phyloP scores from a whole-genome alignment of 306 rosid genomes.

The Lotus japonicus region DNA sequence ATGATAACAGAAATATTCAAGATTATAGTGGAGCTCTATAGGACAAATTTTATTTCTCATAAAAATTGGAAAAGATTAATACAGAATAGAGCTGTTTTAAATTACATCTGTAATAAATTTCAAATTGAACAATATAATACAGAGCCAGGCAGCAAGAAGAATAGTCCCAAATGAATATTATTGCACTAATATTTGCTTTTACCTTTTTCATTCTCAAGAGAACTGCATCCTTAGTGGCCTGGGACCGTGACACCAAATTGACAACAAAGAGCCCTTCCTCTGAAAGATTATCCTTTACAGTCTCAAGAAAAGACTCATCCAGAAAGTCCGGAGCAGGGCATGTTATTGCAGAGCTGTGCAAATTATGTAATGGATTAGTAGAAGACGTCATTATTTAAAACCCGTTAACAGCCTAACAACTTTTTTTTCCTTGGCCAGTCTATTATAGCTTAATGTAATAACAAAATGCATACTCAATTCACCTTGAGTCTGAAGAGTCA shows the following conservation, averaged over 20 bases:
- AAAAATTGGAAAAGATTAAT: too few species aligned
- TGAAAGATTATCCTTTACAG: slow-evolving; percentile 56
- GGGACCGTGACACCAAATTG: slow-evolving; percentile 86
- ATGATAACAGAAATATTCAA: slow-evolving; percentile 10
- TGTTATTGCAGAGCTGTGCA: slow-evolving; percentile 74
- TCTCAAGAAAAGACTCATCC: slow-evolving; percentile 66
- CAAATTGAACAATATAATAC: neutral
- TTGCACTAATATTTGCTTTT: slow-evolving; percentile 15
- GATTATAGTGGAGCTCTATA: neutral
- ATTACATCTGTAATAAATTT: neutral
- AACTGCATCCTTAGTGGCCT: slow-evolving; percentile 53
- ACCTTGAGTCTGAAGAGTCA: slow-evolving; percentile 91
- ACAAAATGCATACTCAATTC: slow-evolving; percentile 22
- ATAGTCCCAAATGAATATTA: neutral
- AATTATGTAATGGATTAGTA: neutral
- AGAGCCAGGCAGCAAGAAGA: neutral
- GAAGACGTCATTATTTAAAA: neutral
- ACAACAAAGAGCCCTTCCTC: slow-evolving; percentile 71
- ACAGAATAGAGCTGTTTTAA: neutral
- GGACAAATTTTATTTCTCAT: too few species aligned
- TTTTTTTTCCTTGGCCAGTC: neutral
- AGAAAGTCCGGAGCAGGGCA: slow-evolving; percentile 83
- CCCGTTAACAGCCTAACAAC: neutral
- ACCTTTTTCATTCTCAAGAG: slow-evolving; percentile 77
- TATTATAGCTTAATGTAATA: neutral